Evolutionary conservation across 169 alveolate species (phyloP), one percentile per base, ranked within the genome.

Genomic region (Amoebophrya sp.): DNA sequence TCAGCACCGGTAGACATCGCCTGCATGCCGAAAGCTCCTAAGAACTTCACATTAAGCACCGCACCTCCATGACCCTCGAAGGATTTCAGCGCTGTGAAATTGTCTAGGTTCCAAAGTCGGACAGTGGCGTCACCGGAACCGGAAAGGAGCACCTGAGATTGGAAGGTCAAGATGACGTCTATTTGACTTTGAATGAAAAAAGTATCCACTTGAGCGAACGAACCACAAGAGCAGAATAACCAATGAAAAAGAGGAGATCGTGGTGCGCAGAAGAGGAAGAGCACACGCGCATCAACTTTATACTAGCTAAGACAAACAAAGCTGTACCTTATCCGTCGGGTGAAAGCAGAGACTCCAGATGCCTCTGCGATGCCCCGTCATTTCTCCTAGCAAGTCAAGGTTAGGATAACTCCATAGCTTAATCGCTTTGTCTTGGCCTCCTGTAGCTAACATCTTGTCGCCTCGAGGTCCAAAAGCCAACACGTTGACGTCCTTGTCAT

Each of bases 121-220:
- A 97, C 93, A 0, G 96, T 91, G 90, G 94, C 94, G 93, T 97
- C 98, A 23, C 97, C 96, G 78, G 96, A 91, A 29, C 97, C 96
- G 54, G 97, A 96, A 36, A 96, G 97, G 40, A 97, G 94, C 33
- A 96, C n/a, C n/a, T n/a, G n/a, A n/a, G n/a, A n/a, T n/a, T n/a
- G n/a, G n/a, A n/a, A n/a, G n/a, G n/a, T n/a, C n/a, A n/a, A n/a
- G n/a, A n/a, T n/a, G n/a, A n/a, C n/a, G n/a, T n/a, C n/a, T n/a
- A n/a, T n/a, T n/a, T n/a, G n/a, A n/a, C n/a, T n/a, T n/a, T n/a
- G n/a, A n/a, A n/a, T n/a, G n/a, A n/a, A n/a, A n/a, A n/a, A n/a
- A n/a, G n/a, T n/a, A n/a, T n/a, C n/a, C n/a, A n/a, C n/a, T n/a
- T n/a, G n/a, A n/a, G n/a, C n/a, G n/a, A n/a, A n/a, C n/a, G n/a